Evolutionary conservation across 345 rosid species (phyloP), one percentile per base, ranked within the genome.

Genomic region (Eutrema yunnanense): DNA sequence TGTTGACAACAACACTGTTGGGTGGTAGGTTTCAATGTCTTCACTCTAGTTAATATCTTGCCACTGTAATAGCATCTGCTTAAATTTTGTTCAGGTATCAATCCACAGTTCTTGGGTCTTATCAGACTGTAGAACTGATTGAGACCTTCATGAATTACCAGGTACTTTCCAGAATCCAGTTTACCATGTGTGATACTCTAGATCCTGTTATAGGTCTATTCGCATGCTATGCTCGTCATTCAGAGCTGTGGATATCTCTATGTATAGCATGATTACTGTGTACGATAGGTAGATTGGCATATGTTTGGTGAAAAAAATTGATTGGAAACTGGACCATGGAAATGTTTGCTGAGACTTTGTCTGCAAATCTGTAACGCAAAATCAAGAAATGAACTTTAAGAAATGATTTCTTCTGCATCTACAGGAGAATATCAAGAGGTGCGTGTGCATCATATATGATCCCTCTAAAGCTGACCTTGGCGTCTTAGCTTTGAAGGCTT

Each of bases 121-220:
- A 85, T 75, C 99, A 96, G 81, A 90, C 96, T 0, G 97, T 87
- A 14, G 99, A 96, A 76, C 81, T 96, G 77, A 96, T 96, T 30
- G 98, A 96, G 81, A 96, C 99, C 44, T 96, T 92, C 79, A 89
- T 90, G 99, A 96, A 96, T 78, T 96, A 96, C 81, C 98, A 96
- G 99, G 99, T 92, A 86, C 36, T 30, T 5, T 37, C 2, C 43
- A 50, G 27, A 46, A 22, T 50, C 26, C 0, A 22, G 34, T 32
- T 9, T 32, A 7, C 8, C 22, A 37, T 62, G 12, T 63, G 14
- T 11, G 27, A 37, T 10, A 54, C 56, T 57, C 41, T 65, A 49
- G 41, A 58, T 77, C 9, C 9, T 55, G 36, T 22, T 16, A 22
- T 37, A 33, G 22, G 38, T 42, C 10, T 63, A 53, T n/a, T 34